Evolutionary conservation across 2,329 filamentous ascomycete species (phyloP).

Genomic region (Fusarium nisikadoi): DNA sequence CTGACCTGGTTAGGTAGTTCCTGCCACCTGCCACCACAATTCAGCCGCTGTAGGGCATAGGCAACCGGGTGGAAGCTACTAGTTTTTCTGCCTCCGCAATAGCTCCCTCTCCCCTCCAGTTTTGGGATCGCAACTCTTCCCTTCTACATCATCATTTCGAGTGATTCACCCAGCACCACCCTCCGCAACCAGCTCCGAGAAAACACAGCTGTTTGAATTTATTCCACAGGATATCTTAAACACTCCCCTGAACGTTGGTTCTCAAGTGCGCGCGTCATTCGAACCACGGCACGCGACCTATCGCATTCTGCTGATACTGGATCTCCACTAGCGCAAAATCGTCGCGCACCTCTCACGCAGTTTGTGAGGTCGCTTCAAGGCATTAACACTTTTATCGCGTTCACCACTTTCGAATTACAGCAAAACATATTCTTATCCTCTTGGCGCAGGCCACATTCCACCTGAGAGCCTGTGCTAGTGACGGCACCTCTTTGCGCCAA

Average conservation of each 20-base stretch:
- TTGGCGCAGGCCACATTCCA: constrained; percentile 6
- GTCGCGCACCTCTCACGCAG: constrained; percentile 12
- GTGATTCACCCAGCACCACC: background rate
- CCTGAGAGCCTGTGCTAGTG: constrained; percentile 11
- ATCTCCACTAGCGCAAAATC: constrained; percentile 6
- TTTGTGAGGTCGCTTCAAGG: background rate
- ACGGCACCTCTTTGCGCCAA: constrained; percentile 28
- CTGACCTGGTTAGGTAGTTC: background rate
- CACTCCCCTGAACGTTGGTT: background rate
- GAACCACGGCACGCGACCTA: constrained; percentile 30
- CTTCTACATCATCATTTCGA: constrained; percentile 40
- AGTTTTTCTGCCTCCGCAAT: constrained; percentile 39
- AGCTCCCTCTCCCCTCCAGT: constrained; percentile 24
- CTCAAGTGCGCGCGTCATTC: constrained; percentile 5
- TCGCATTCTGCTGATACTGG: constrained; percentile 19
- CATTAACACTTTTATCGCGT: background rate
- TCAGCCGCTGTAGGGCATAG: constrained; percentile 31
- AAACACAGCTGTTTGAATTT: background rate
- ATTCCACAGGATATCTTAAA: background rate
- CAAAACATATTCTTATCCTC: background rate
- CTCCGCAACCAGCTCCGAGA: background rate
- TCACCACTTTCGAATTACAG: background rate
- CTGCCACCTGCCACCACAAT: constrained; percentile 35
- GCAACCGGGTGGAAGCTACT: constrained; percentile 29
- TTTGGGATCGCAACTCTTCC: constrained; percentile 18